Evolutionary conservation across 2,329 filamentous ascomycete genomes (phyloP), one percentile per base, ranked within the genome.

Genomic region (Penicillium digitatum): DNA sequence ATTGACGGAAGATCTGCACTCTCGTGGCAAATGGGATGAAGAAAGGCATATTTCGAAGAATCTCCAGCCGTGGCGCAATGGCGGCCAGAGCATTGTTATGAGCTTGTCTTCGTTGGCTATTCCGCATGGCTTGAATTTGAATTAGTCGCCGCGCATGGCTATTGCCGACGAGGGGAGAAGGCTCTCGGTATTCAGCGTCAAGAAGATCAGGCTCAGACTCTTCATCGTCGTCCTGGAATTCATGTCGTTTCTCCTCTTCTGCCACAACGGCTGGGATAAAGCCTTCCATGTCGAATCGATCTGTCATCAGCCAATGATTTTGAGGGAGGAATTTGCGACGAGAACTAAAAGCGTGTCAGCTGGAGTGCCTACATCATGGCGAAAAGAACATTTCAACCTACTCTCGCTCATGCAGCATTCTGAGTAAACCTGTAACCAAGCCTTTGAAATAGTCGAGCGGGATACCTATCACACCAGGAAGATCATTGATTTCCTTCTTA

Each of bases 301-400:
- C 87, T 0, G 88, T 94, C 92, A 97, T 97, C 34, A 97, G 79
- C 94, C 94, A 99, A 70, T 96, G 92, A 46, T 85, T 83, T n/a
- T 81, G 75, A 1, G 90, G 88, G 22, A 97, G 75, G 68, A 97
- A 97, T 29, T 83, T 86, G 22, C 92, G 85, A 56, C 94, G 82
- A 8, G 94, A 99, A 72, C 76, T 78, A 54, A 18, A 44, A 39
- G 14, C n/a, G 6, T 8, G 48, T 47, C 34, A 27, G 53, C 34
- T 22, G 29, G 24, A 32, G 44, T 12, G 43, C 31, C 14, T n/a
- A 39, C 4, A 53, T 44, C 7, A 32, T 31, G 5, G 14, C 20
- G 11, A 34, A 16, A 7, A 5, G 11, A 9, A n/a, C 6, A 14
- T 43, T 29, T 10, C 5, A 11, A 54, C 74, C 67, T 71, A 77